Percentiles rank a stretch among this genome's conserved stretches.
Conservation (phyloP, 73 alveolate genomes). For the Blepharisma stoltei region DNA sequence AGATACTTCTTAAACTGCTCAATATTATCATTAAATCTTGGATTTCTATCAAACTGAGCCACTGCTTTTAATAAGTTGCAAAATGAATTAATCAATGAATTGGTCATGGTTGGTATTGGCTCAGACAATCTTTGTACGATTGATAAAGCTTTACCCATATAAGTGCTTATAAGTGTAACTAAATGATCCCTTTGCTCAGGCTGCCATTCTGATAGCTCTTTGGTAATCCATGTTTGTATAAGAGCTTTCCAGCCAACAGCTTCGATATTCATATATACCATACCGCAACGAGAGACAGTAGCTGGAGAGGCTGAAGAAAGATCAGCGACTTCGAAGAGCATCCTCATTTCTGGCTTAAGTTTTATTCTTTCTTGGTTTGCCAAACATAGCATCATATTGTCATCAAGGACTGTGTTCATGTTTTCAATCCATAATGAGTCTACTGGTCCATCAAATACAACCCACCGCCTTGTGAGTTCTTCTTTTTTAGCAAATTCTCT, state of each 20-base stretch:
- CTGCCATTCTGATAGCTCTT: slow-evolving; percentile 88
- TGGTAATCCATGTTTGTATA: slow-evolving; percentile 84
- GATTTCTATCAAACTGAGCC: background rate
- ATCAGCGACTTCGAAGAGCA: slow-evolving; percentile 96
- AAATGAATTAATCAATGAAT: background rate
- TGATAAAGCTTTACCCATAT: background rate
- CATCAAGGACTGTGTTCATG: slow-evolving; percentile 96
- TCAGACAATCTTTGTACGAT: slow-evolving; percentile 44
- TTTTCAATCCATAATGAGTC: slow-evolving; percentile 92
- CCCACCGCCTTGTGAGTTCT: slow-evolving; percentile 81
- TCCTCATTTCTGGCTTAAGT: slow-evolving; percentile 81
- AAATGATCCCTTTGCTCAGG: slow-evolving; percentile 56
- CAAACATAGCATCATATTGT: slow-evolving; percentile 95
- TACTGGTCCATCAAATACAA: slow-evolving; percentile 89
- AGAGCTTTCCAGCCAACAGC: slow-evolving; percentile 92
- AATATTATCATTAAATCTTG: slow-evolving; percentile 19
- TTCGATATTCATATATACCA: slow-evolving; percentile 90
- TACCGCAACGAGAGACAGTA: slow-evolving; percentile 99
- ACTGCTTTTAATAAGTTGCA: slow-evolving; percentile 12
- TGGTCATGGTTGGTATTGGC: slow-evolving; percentile 53
- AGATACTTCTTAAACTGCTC: background rate
- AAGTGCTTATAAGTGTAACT: slow-evolving; percentile 45
- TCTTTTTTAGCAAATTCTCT: slow-evolving; percentile 89
- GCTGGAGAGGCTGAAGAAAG: slow-evolving; percentile 99
- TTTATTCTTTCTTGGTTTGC: slow-evolving; percentile 92